phyloP scores from a whole-genome alignment of 805 yeast species.

The Myxozyma melibiosi region DNA sequence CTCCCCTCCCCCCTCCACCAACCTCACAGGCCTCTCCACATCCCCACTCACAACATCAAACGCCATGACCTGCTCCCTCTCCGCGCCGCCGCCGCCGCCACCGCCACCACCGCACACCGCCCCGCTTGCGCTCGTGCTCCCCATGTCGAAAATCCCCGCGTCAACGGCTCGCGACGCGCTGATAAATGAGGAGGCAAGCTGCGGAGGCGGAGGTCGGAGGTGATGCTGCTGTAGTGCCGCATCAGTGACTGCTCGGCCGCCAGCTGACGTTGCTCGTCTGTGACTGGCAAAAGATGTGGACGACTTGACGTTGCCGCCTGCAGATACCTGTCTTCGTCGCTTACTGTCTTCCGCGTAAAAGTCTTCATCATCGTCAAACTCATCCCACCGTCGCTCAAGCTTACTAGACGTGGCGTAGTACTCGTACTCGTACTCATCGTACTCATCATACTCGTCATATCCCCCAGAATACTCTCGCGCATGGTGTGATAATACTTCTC shows the following conservation, averaged over 20 bases:
- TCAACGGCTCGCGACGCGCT: not conserved
- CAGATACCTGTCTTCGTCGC: too few species aligned
- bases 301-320: too few species aligned
- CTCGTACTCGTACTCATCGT: not conserved
- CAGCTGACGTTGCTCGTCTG: too few species aligned
- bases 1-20: not conserved
- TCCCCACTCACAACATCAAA: constrained; percentile 2
- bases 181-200: not conserved
- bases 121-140: not conserved
- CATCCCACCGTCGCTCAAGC: not conserved
- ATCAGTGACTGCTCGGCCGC: too few species aligned
- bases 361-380: too few species aligned
- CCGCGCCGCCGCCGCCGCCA: not conserved
- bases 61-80: constrained; percentile 4
- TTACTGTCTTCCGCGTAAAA: too few species aligned
- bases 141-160: not conserved
- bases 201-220: not conserved
- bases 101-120: not conserved
- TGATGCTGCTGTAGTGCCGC: too few species aligned
- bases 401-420: not conserved
- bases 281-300: too few species aligned
- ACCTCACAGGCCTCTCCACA: not conserved
- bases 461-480: not conserved
- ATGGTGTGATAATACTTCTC: not conserved
- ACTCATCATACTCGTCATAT: not conserved